These are phyloP conservation scores for Solanum hybrid DNA, from an alignment of 305 asterid species.

Conservation along the genomic window DNA sequence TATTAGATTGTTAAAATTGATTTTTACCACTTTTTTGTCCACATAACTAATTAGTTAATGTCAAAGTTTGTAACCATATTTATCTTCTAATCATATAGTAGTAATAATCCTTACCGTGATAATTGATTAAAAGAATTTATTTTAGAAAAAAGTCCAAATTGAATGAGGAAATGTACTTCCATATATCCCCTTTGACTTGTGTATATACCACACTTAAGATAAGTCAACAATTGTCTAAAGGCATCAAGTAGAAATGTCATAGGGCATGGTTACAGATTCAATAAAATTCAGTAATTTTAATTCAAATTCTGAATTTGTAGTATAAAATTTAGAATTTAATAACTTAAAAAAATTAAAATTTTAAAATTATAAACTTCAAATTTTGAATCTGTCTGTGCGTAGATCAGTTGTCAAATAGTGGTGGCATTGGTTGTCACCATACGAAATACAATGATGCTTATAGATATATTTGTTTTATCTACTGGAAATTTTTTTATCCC, in stretches of 20 bases:
- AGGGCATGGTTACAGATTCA: not conserved
- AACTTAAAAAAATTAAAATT: not conserved
- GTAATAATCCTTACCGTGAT: not conserved
- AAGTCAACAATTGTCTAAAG: not conserved
- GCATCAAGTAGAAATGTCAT: not conserved
- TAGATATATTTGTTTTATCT: not conserved
- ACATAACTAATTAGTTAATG: not conserved
- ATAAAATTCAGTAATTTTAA: not conserved
- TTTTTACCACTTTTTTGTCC: not conserved
- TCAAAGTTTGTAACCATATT: not conserved
- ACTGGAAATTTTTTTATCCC: not conserved
- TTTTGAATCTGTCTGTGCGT: fast-evolving
- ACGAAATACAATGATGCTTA: not conserved
- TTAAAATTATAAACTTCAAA: not conserved
- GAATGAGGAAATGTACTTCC: not conserved
- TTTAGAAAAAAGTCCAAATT: not conserved
- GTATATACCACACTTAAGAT: not conserved
- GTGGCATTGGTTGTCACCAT: not conserved
- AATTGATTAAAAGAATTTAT: not conserved
- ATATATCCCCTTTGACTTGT: not conserved
- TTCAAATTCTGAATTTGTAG: too few relatives aligned
- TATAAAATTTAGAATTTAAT: not conserved
- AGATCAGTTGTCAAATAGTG: not conserved
- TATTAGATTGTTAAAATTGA: not conserved
- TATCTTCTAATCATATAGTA: not conserved